A percentile compares a stretch with the other conserved stretches of the same genome.
Evolutionary conservation across 495 filamentous ascomycete species (phyloP).

Genomic region (Penicillium steckii): DNA sequence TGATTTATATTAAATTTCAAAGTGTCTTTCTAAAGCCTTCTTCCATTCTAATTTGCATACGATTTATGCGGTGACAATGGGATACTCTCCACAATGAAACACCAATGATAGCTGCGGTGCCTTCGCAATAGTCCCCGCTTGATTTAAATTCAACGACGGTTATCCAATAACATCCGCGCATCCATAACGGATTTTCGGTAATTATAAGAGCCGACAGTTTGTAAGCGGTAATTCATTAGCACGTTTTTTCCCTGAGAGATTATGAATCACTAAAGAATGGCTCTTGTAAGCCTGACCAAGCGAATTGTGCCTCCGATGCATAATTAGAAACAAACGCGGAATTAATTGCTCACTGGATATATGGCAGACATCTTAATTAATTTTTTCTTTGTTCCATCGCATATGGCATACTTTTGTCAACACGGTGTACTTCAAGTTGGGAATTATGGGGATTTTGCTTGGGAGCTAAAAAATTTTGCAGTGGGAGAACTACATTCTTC

Average conservation of each 20-base stretch:
- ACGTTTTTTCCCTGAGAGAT: neutral
- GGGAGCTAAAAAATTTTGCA: no score
- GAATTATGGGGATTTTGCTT: no score
- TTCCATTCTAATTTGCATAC: neutral
- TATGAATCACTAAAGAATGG: slow-evolving; percentile 5
- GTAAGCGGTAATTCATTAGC: slow-evolving; percentile 1
- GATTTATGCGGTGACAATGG: neutral
- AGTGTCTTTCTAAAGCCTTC: neutral
- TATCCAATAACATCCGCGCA: neutral
- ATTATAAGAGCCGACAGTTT: neutral
- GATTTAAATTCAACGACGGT: neutral
- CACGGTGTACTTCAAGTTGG: no score
- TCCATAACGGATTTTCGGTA: neutral
- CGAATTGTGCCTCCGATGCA: neutral
- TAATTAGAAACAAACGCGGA: neutral
- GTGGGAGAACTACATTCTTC: no score
- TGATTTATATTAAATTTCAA: neutral
- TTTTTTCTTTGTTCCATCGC: no score
- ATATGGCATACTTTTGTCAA: no score
- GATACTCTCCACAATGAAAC: neutral
- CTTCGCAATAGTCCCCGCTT: slow-evolving; percentile 2
- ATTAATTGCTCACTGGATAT: slow-evolving; percentile 1
- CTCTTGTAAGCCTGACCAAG: slow-evolving; percentile 9
- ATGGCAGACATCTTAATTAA: no score
- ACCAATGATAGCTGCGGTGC: slow-evolving; percentile 1